These are phyloP conservation scores for Hippophae tibetana DNA, from an alignment of 306 rosid genomes.

Conservation along the genomic window DNA sequence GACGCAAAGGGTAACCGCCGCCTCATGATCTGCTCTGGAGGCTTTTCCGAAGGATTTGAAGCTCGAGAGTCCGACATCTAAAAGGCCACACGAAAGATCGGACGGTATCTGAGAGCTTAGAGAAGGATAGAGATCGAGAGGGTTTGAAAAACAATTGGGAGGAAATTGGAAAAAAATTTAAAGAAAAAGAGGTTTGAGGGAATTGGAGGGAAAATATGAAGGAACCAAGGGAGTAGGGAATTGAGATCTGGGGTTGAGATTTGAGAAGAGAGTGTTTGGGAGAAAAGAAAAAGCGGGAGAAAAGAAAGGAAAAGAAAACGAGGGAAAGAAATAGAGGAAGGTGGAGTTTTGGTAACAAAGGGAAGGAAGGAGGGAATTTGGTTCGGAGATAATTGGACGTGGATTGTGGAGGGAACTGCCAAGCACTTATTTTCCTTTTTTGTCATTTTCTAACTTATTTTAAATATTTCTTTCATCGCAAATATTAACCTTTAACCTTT, in stretches of 20 bases:
- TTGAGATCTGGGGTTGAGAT: constrained; percentile 26
- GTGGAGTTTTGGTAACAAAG: not conserved
- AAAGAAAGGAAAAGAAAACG: constrained; percentile 65
- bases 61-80: constrained; percentile 56
- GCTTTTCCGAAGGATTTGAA: constrained; percentile 32
- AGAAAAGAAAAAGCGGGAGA: constrained; percentile 63
- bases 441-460: not conserved
- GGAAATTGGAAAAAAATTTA: constrained; percentile 16
- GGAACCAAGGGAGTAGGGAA: not conserved
- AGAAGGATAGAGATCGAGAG: constrained; percentile 24
- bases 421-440: constrained; percentile 24
- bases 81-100: constrained; percentile 8
- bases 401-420: constrained; percentile 61
- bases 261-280: constrained; percentile 37
- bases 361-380: constrained; percentile 74
- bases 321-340: constrained; percentile 34
- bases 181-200: not conserved
- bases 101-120: constrained; percentile 6
- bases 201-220: constrained; percentile 11
- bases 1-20: constrained; percentile 70
- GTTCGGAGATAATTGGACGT: constrained; percentile 54
- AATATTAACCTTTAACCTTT: no score
- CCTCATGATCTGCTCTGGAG: constrained; percentile 48
- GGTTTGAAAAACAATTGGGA: constrained; percentile 15
- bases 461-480: not conserved